These are phyloP conservation scores for Xenosphaeropsis pyriputrescens DNA, from an alignment of 2,329 filamentous ascomycete species.

Conservation along the genomic window DNA sequence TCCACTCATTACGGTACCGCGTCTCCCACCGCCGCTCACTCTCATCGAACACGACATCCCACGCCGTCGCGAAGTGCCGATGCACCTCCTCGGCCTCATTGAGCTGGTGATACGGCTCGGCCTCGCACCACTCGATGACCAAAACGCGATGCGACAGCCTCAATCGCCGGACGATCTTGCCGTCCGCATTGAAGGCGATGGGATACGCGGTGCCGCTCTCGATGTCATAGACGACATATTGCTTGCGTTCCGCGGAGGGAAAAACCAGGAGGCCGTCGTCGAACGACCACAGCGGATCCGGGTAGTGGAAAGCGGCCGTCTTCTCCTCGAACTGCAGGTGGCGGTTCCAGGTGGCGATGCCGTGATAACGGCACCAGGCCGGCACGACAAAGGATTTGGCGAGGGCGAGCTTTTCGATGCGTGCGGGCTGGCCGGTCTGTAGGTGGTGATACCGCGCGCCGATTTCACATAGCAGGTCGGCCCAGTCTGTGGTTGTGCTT, in stretches of 20 bases:
- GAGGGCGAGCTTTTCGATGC: conserved; percentile 27
- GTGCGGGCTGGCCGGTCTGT: conserved; percentile 28
- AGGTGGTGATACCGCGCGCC: conserved; percentile 40
- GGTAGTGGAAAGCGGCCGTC: conserved; percentile 26
- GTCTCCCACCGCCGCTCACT: conserved; percentile 22
- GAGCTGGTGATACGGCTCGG: conserved; percentile 31
- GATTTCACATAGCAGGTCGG: conserved; percentile 29
- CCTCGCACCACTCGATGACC: conserved; percentile 49
- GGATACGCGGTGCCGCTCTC: conserved; percentile 23
- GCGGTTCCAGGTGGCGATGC: conserved; percentile 23
- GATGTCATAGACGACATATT: conserved; percentile 34
- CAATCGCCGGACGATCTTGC: conserved; percentile 36
- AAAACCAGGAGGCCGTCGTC: conserved; percentile 38
- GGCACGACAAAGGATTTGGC: conserved; percentile 18
- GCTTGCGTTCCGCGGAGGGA: conserved; percentile 17
- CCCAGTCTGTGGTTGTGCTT: conserved; percentile 18
- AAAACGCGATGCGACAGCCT: conserved; percentile 37
- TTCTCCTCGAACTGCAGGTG: conserved; percentile 25
- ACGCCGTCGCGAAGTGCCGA: conserved; percentile 44
- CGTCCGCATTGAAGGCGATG: conserved; percentile 34
- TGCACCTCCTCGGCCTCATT: conserved; percentile 35
- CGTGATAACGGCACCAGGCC: conserved; percentile 12
- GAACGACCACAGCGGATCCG: conserved; percentile 38
- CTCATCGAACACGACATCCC: conserved; percentile 25
- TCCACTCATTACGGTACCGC: conserved; percentile 35